These are phyloP conservation scores for Umbilicaria muhlenbergii DNA, from an alignment of 495 filamentous ascomycete genomes.

Conservation along the genomic window DNA sequence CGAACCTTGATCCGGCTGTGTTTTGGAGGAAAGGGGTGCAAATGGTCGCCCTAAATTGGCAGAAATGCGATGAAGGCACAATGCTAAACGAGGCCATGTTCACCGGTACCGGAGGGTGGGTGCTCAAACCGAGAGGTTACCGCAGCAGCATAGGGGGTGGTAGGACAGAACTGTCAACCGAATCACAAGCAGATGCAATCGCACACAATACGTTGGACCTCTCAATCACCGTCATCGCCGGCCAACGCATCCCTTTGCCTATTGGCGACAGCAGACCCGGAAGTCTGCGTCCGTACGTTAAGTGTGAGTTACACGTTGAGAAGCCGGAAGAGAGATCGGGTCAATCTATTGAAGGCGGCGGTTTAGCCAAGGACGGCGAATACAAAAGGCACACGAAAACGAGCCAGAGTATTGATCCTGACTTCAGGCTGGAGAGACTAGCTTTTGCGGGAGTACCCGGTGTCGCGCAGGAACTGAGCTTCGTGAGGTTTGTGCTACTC, in stretches of 20 bases:
- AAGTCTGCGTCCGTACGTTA: conserved; percentile 62
- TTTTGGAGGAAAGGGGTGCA: conserved; percentile 88
- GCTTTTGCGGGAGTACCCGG: conserved; percentile 43
- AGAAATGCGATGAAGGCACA: conserved; percentile 77
- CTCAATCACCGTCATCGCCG: conserved; percentile 35
- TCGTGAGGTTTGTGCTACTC: conserved; percentile 45
- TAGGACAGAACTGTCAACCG: not conserved
- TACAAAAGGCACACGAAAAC: conserved; percentile 57
- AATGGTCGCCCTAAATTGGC: conserved; percentile 91
- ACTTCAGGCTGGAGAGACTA: conserved; percentile 50
- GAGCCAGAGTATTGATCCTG: conserved; percentile 44
- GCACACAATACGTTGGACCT: conserved; percentile 23
- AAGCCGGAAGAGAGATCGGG: conserved; percentile 25
- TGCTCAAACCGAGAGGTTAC: conserved; percentile 65
- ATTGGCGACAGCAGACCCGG: conserved; percentile 31
- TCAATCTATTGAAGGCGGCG: conserved; percentile 27
- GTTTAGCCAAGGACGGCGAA: conserved; percentile 28
- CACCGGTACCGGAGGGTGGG: conserved; percentile 60
- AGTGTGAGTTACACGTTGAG: conserved; percentile 68
- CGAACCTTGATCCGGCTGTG: conserved; percentile 66
- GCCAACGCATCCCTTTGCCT: conserved; percentile 34
- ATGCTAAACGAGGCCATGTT: conserved; percentile 97
- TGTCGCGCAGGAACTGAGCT: conserved; percentile 63
- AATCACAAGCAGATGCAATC: conserved; percentile 14
- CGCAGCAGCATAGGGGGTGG: conserved; percentile 26